phyloP scores from a whole-genome alignment of 345 rosid genomes.

The Populus pruinosa region DNA sequence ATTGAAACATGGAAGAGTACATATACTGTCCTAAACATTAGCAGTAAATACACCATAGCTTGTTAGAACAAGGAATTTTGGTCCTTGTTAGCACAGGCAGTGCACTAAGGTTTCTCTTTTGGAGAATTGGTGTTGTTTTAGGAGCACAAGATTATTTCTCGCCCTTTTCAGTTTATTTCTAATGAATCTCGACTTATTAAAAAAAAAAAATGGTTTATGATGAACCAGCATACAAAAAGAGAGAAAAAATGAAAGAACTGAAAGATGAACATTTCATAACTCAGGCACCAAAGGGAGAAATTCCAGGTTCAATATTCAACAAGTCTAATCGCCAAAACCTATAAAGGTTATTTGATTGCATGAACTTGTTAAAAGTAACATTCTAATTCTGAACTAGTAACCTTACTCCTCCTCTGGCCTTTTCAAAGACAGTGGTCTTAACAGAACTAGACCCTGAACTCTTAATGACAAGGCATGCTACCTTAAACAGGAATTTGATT shows the following conservation, averaged over 20 bases:
- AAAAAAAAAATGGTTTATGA: background rate
- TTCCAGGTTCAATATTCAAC: background rate
- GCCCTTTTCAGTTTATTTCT: too few relatives aligned
- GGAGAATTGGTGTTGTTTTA: too few relatives aligned
- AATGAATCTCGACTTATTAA: too few relatives aligned
- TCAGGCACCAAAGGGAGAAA: background rate
- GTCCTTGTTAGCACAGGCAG: too few relatives aligned
- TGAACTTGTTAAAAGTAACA: background rate
- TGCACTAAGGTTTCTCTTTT: too few relatives aligned
- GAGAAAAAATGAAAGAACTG: too few relatives aligned
- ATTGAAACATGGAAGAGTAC: background rate
- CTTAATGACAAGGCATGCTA: background rate
- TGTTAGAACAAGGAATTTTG: too few relatives aligned
- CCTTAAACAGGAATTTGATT: background rate
- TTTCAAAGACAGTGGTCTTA: background rate
- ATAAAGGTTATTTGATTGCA: background rate
- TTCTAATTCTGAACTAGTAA: background rate
- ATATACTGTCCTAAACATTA: background rate
- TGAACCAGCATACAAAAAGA: too few relatives aligned
- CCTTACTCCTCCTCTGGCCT: background rate
- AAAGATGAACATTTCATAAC: background rate
- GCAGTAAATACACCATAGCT: background rate
- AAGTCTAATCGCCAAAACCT: background rate
- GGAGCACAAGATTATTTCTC: too few relatives aligned
- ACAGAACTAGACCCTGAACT: background rate